phyloP scores from a whole-genome alignment of 345 rosid species.

The Citrus maxima region DNA sequence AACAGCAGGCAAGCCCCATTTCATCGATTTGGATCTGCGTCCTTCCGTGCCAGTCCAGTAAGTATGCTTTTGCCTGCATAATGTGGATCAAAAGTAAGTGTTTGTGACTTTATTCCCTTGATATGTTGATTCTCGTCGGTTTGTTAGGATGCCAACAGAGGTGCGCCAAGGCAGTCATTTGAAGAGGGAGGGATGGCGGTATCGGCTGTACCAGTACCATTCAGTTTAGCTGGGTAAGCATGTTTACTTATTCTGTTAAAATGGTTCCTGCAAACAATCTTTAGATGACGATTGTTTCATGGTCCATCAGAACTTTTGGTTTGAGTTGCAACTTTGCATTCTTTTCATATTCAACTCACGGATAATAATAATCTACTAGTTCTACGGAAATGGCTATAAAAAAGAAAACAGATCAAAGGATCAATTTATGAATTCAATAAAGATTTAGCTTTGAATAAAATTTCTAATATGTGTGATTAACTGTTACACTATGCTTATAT shows the following conservation, averaged over 20 bases:
- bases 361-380: background rate
- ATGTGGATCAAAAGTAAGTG: background rate
- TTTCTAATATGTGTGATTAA: background rate
- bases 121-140: background rate
- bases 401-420: background rate
- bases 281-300: background rate
- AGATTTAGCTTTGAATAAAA: background rate
- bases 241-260: background rate
- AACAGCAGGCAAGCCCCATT: background rate
- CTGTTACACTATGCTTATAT: background rate
- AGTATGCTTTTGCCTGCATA: background rate
- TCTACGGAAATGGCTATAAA: background rate
- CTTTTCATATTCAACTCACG: background rate
- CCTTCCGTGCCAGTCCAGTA: constrained; percentile 10
- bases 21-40: background rate
- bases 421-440: background rate
- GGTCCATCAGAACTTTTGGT: constrained; percentile 1
- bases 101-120: too few species aligned
- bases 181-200: background rate
- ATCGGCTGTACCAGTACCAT: background rate
- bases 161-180: constrained; percentile 2
- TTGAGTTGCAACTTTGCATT: background rate
- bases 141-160: constrained; percentile 11
- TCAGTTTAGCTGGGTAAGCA: constrained; percentile 15
- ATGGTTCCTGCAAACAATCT: background rate